Evolutionary conservation across 1,284 basidiomycete genomes (phyloP).

Genomic region (Puccinia horiana): DNA sequence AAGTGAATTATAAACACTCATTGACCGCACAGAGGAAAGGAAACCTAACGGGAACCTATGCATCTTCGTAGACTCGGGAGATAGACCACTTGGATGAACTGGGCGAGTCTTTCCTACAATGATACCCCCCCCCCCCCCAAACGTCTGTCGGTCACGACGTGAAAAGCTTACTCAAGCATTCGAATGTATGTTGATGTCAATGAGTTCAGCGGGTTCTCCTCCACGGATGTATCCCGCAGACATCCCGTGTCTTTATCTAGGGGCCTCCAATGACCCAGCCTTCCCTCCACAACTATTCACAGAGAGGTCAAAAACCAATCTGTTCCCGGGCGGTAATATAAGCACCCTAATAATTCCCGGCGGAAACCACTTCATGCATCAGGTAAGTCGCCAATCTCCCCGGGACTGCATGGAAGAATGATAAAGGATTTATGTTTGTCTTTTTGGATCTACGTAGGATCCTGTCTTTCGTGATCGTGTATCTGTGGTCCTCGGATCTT

Average conservation of each 20-base stretch:
- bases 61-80: not conserved
- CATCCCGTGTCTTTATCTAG: slow-evolving; percentile 34
- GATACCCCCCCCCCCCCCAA: not conserved
- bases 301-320: not conserved
- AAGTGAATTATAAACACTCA: not conserved
- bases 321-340: slow-evolving; percentile 25
- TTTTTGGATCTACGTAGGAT: not conserved
- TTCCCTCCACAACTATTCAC: slow-evolving; percentile 17
- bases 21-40: not conserved
- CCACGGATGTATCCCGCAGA: slow-evolving; percentile 14
- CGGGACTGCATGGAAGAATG: not conserved
- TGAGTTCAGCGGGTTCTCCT: not conserved
- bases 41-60: not conserved
- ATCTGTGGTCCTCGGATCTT: not conserved
- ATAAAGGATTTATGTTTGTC: not conserved
- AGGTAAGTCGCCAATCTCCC: not conserved
- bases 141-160: not conserved
- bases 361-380: slow-evolving; percentile 31
- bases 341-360: not conserved
- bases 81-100: slow-evolving; percentile 24
- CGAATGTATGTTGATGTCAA: not conserved
- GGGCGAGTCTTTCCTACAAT: not conserved
- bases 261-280: slow-evolving; percentile 22
- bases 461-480: slow-evolving; percentile 12
- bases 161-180: not conserved